Percentiles rank a stretch among this genome's conserved stretches.
phyloP scores from a whole-genome alignment of 805 yeast genomes.

The Spathaspora hagerdaliae region DNA sequence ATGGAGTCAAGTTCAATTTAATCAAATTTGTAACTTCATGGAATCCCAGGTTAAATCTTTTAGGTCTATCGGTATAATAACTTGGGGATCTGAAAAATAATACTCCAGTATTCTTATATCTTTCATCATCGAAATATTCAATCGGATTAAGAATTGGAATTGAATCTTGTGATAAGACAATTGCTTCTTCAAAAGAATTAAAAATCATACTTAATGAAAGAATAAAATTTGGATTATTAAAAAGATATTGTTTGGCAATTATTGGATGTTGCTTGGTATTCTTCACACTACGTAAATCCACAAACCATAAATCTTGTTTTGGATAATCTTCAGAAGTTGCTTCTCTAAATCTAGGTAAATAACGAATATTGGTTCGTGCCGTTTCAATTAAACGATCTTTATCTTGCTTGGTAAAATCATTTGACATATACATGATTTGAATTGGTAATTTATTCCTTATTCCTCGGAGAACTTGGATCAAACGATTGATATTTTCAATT shows the following conservation, averaged over 20 bases:
- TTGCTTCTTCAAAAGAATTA: slow-evolving; percentile 28
- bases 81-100: slow-evolving; percentile 27
- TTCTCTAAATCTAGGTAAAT: slow-evolving; percentile 9
- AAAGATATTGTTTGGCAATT: slow-evolving; percentile 6
- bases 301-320: slow-evolving; percentile 24
- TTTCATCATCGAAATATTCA: slow-evolving; percentile 14
- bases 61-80: slow-evolving; percentile 12
- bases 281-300: slow-evolving; percentile 17
- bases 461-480: slow-evolving; percentile 22
- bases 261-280: slow-evolving; percentile 12
- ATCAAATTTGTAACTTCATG: slow-evolving; percentile 25
- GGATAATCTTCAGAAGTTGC: slow-evolving; percentile 12
- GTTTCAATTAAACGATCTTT: slow-evolving; percentile 9
- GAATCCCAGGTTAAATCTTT: slow-evolving; percentile 23
- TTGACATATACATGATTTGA: slow-evolving; percentile 17
- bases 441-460: slow-evolving; percentile 27
- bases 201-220: slow-evolving; percentile 23
- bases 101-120: slow-evolving; percentile 20
- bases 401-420: slow-evolving; percentile 9
- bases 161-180: slow-evolving; percentile 23
- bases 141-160: slow-evolving; percentile 20
- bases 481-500: slow-evolving; percentile 15
- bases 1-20: slow-evolving; percentile 16
- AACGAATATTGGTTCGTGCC: slow-evolving; percentile 13
- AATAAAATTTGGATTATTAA: slow-evolving; percentile 13